Base-by-base conservation (phyloP, 805 yeast genomes). In the Ogataea nitratoaversa region DNA sequence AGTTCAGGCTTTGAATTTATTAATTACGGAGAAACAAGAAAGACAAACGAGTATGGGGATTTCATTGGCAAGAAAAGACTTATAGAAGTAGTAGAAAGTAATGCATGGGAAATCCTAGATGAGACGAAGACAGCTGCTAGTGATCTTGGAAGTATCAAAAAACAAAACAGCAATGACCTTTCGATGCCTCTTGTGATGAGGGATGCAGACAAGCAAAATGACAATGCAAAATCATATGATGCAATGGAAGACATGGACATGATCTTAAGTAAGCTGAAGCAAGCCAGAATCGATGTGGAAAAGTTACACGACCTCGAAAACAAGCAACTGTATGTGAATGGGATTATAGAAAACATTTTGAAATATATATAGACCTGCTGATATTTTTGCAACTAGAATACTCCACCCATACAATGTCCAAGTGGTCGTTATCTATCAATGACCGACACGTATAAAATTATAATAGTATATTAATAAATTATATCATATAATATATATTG, bases 1-100 rank as follows among this genome's bases (percentile, higher is more conserved):
- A 42, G 45, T 6, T 41, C 57, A 23, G 78, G 78, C 2, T 60
- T 71, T 38, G 79, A 74, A 42, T 72, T 60, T 42, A 54, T 73
- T 5, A 53, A 65, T 38, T 59, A 63, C 28, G 43, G 48, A 14
- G 57, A 57, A 7, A 19, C 47, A 2, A 70, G 71, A 0, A 36
- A 28, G n/a, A 60, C 23, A 5, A 42, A 65, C 45, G 69, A 68
- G 44, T 65, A 33, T 37, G 52, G 49, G 14, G 76, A 70, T 22
- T 53, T 46, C 16, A n/a, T 54, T 3, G 78, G 78, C 0, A 59
- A 51, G 35, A 66, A 61, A 36, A 42, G 78, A 35, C 38, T 74
- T 2, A 40, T 43, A 11, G 77, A 72, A 41, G 44, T 71, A 1
- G 41, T 74, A 8, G 65, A 71, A 25, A 57, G 67, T 4, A 71